phyloP scores from a whole-genome alignment of 2,329 filamentous ascomycete genomes.

The Sporothrix curviconia region DNA sequence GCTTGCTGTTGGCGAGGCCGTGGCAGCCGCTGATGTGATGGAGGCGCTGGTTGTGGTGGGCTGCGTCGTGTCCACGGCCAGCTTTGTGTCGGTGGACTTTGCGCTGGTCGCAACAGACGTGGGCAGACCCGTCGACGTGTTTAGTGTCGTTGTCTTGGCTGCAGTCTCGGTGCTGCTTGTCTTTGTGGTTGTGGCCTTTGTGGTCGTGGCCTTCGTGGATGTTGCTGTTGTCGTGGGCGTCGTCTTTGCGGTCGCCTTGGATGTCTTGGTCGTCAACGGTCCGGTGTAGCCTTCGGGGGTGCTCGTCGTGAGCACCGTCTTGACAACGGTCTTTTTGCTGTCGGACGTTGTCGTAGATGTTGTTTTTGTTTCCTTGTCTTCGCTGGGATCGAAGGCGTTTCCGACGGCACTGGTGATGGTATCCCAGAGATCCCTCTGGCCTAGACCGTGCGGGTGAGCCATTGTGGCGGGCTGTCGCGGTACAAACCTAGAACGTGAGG shows the following conservation, averaged over 20 bases:
- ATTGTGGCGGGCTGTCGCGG: not conserved
- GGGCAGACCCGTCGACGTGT: not conserved
- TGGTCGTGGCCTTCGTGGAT: not conserved
- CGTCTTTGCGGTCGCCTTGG: conserved; percentile 8
- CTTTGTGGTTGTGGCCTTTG: not conserved
- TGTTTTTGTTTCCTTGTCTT: not conserved
- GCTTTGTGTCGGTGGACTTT: conserved; percentile 4
- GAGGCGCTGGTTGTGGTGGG: not conserved
- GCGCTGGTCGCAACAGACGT: conserved; percentile 1
- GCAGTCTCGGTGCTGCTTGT: not conserved
- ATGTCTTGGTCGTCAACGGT: conserved; percentile 10
- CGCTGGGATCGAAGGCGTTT: conserved; percentile 12
- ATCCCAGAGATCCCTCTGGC: conserved; percentile 14
- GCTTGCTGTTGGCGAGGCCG: not conserved
- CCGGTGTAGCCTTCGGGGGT: conserved; percentile 4
- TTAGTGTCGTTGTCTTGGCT: not conserved
- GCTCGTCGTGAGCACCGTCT: conserved; percentile 3
- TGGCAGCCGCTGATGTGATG: not conserved
- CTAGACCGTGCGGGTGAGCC: conserved; percentile 1
- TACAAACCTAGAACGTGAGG: not conserved
- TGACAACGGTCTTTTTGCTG: conserved; percentile 2
- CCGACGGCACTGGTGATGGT: conserved; percentile 18
- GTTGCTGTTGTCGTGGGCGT: conserved; percentile 7
- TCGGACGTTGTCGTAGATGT: not conserved
- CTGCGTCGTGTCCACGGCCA: conserved; percentile 12